These are phyloP conservation scores for Pichia phayaonensis DNA, from an alignment of 805 yeast species.

Conservation along the genomic window DNA sequence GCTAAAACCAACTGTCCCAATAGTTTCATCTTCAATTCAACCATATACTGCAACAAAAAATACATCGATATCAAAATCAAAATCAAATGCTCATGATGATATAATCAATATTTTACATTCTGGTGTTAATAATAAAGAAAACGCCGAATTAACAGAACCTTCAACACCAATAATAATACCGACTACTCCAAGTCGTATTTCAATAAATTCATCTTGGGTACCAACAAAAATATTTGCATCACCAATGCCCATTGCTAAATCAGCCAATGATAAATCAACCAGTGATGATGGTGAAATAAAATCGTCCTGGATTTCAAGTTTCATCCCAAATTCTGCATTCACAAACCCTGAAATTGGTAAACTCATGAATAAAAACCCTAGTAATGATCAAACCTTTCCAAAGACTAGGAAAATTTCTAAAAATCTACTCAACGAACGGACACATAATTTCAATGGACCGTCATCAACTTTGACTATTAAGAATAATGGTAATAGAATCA, in stretches of 20 bases:
- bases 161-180: slow-evolving; percentile 1
- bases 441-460: slow-evolving; percentile 25
- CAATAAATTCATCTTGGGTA: neutral
- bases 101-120: slow-evolving; percentile 10
- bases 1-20: slow-evolving; percentile 23
- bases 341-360: slow-evolving; percentile 28
- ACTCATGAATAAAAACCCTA: slow-evolving; percentile 10
- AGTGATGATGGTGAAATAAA: slow-evolving; percentile 1
- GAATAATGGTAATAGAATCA: slow-evolving; percentile 33
- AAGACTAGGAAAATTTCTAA: neutral
- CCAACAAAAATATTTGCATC: slow-evolving; percentile 4
- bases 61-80: neutral
- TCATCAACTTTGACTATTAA: slow-evolving; percentile 36
- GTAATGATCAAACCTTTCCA: neutral
- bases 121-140: neutral
- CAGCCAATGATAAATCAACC: neutral
- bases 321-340: slow-evolving; percentile 26
- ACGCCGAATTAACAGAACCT: slow-evolving; percentile 2
- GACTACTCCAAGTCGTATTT: neutral
- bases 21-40: slow-evolving; percentile 12
- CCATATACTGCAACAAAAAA: neutral
- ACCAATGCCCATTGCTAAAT: slow-evolving; percentile 2
- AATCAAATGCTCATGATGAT: slow-evolving; percentile 10
- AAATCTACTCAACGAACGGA: neutral
- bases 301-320: slow-evolving; percentile 23